phyloP scores from a whole-genome alignment of 495 filamentous ascomycete genomes.

The Elaphomyces granulatus region DNA sequence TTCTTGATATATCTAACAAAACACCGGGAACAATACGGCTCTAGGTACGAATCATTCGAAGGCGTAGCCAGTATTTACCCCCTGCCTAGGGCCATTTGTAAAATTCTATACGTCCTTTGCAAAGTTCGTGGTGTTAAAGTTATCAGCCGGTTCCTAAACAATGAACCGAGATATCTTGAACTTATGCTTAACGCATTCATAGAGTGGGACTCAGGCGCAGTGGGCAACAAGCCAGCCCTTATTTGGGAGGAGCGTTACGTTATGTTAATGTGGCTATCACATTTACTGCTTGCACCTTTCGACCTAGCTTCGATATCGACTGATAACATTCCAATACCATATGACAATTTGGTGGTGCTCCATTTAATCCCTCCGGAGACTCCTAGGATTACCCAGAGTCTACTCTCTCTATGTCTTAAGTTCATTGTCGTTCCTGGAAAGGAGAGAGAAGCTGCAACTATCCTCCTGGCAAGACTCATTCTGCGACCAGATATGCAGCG shows the following conservation, averaged over 20 bases:
- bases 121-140: slow-evolving; percentile 92
- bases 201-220: slow-evolving; percentile 23
- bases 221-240: slow-evolving; percentile 22
- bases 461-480: slow-evolving; percentile 66
- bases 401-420: slow-evolving; percentile 53
- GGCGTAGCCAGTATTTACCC: slow-evolving; percentile 30
- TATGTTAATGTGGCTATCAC: slow-evolving; percentile 82
- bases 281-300: slow-evolving; percentile 85
- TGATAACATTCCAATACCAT: slow-evolving; percentile 24
- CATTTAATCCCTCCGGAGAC: slow-evolving; percentile 25
- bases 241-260: slow-evolving; percentile 83
- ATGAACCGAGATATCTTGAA: slow-evolving; percentile 74
- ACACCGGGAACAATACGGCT: slow-evolving; percentile 25
- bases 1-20: slow-evolving; percentile 52
- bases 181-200: slow-evolving; percentile 56
- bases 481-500: slow-evolving; percentile 78
- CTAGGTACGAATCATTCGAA: slow-evolving; percentile 9
- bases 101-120: slow-evolving; percentile 77
- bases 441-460: slow-evolving; percentile 72
- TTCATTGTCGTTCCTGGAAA: slow-evolving; percentile 66
- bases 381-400: slow-evolving; percentile 53
- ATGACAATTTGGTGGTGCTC: slow-evolving; percentile 14
- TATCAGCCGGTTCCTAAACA: slow-evolving; percentile 74
- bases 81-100: slow-evolving; percentile 55
- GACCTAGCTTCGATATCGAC: slow-evolving; percentile 77